Conservation (phyloP, 2,329 filamentous ascomycete species). For the Sordariomycetes sp. region DNA sequence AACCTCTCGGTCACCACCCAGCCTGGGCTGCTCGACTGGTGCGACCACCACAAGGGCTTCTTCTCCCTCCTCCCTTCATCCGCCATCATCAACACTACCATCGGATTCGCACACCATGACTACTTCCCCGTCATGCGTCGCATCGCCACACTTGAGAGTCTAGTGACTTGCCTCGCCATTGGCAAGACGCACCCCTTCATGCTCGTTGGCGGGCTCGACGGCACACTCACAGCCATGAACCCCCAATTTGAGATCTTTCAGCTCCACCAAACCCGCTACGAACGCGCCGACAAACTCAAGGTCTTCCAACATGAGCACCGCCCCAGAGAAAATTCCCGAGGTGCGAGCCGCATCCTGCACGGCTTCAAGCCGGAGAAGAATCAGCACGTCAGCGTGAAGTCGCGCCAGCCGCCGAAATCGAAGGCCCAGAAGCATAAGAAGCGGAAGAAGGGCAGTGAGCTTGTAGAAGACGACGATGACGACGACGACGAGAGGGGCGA, state of each 20-base stretch:
- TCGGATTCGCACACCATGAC: slow-evolving; percentile 43
- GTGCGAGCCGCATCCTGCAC: slow-evolving; percentile 39
- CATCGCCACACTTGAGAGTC: slow-evolving; percentile 39
- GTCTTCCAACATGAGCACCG: slow-evolving; percentile 47
- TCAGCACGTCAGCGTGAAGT: slow-evolving; percentile 23
- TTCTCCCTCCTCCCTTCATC: slow-evolving; percentile 42
- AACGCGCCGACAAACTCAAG: slow-evolving; percentile 22
- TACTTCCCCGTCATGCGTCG: slow-evolving; percentile 44
- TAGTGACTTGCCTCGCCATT: slow-evolving; percentile 38
- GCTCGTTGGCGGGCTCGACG: slow-evolving; percentile 43
- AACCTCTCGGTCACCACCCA: slow-evolving; percentile 41
- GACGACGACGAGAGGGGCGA: slow-evolving; percentile 19
- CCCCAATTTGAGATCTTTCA: slow-evolving; percentile 26
- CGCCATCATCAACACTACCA: slow-evolving; percentile 40
- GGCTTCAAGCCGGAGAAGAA: slow-evolving; percentile 43
- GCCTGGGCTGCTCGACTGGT: slow-evolving; percentile 43
- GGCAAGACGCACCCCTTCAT: slow-evolving; percentile 43
- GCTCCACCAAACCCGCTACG: slow-evolving; percentile 22
- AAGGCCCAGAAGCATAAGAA: slow-evolving; percentile 18
- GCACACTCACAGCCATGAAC: slow-evolving; percentile 39
- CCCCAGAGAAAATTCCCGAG: slow-evolving; percentile 24
- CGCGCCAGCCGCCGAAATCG: slow-evolving; percentile 22
- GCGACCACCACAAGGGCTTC: slow-evolving; percentile 46
- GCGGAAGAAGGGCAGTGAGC: slow-evolving; percentile 23
- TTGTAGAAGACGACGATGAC: slow-evolving; percentile 20